Conservation (phyloP, 441 rosid genomes). For the Eutrema salsugineum region DNA sequence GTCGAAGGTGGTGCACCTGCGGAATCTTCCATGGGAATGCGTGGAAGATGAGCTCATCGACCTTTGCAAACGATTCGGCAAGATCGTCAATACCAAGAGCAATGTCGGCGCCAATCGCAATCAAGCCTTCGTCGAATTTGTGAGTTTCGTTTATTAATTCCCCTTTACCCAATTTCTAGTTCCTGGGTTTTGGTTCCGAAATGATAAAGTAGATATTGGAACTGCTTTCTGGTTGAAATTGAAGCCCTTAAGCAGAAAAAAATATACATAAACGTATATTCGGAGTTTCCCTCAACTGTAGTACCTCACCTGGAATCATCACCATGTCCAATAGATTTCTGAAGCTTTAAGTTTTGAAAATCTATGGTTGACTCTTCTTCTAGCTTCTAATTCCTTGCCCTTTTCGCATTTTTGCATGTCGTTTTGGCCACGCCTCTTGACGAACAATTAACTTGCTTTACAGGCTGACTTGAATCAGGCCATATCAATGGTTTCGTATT, state of each 20-base stretch:
- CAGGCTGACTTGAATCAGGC: constrained; percentile 96
- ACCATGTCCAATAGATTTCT: background rate
- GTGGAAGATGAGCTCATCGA: constrained; percentile 89
- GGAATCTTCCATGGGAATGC: constrained; percentile 98
- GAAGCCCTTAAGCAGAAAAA: background rate
- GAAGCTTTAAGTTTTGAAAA: background rate
- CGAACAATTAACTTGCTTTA: background rate
- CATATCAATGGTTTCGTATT: constrained; percentile 95
- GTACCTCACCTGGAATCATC: background rate
- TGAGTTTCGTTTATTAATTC: constrained; percentile 23
- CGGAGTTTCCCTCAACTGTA: background rate
- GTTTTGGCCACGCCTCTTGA: background rate
- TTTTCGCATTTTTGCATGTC: background rate
- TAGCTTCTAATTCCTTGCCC: background rate
- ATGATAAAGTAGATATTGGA: background rate
- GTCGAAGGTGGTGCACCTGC: constrained; percentile 90
- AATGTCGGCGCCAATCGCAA: constrained; percentile 97
- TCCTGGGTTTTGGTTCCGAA: background rate
- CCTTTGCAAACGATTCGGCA: constrained; percentile 95
- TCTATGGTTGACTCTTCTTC: background rate
- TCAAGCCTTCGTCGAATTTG: constrained; percentile 97
- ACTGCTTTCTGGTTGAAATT: constrained; percentile 2
- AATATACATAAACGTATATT: background rate
- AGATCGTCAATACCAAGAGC: constrained; percentile 91
- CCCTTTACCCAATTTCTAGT: background rate